Conservation (phyloP, 1,284 basidiomycete genomes). For the Leccinum griseonigrum region DNA sequence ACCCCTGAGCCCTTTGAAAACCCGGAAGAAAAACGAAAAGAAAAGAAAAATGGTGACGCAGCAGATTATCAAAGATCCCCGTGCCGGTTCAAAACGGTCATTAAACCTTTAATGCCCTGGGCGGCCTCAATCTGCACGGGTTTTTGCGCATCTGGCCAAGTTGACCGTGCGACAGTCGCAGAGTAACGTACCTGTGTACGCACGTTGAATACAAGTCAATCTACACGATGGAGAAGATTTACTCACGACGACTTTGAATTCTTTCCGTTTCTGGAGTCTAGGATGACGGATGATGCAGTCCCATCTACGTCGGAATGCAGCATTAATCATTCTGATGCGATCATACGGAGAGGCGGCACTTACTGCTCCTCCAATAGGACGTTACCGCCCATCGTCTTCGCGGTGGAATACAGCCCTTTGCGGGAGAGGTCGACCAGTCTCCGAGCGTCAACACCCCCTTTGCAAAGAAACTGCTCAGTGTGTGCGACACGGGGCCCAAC, state of each 20-base stretch:
- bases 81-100: conserved; percentile 36
- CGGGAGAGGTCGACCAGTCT: conserved; percentile 36
- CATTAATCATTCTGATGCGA: conserved; percentile 19
- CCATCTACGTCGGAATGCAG: conserved; percentile 30
- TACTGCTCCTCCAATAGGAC: conserved; percentile 36
- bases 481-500: conserved; percentile 36
- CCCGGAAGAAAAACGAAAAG: conserved; percentile 13
- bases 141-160: conserved; percentile 33
- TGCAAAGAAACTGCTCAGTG: conserved; percentile 35
- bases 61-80: conserved; percentile 26
- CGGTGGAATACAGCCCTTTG: conserved; percentile 31
- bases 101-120: conserved; percentile 34
- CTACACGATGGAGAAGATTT: conserved; percentile 4
- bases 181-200: conserved; percentile 31
- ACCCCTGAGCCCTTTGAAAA: conserved; percentile 5
- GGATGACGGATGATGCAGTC: conserved; percentile 35
- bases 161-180: conserved; percentile 36
- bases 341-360: conserved; percentile 18
- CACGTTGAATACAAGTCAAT: conserved; percentile 13
- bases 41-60: conserved; percentile 1
- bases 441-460: conserved; percentile 35
- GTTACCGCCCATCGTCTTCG: conserved; percentile 37
- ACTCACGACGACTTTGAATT: conserved; percentile 35
- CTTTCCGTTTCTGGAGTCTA: conserved; percentile 27
- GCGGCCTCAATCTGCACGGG: conserved; percentile 35